Evolutionary conservation across 257 asterid genomes (phyloP).

Genomic region (Nicotiana knightiana): DNA sequence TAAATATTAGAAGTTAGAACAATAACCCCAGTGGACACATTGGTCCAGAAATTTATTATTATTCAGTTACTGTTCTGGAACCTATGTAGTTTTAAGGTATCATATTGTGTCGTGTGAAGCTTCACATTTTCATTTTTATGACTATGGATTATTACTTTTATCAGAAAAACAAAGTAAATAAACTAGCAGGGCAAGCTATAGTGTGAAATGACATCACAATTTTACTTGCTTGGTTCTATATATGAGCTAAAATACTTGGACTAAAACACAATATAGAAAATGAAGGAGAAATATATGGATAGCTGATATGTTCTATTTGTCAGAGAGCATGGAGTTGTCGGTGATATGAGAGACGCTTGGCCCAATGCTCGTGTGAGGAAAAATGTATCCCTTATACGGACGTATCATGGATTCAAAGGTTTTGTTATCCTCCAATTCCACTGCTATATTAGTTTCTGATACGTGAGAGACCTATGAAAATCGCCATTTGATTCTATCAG

Average conservation of each 20-base stretch:
- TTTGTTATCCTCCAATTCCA: not conserved
- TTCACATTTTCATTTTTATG: not conserved
- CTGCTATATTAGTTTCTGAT: not conserved
- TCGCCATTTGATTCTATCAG: conserved; percentile 26
- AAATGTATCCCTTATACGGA: conserved; percentile 71
- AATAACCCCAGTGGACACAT: not conserved
- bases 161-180: not conserved
- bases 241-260: not conserved
- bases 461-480: not conserved
- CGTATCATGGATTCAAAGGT: conserved; percentile 98
- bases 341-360: conserved; percentile 99
- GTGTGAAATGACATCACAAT: not conserved
- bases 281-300: not conserved
- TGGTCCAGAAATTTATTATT: not conserved
- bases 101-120: not conserved
- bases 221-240: not conserved
- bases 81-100: not conserved
- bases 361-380: conserved; percentile 95
- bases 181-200: not conserved
- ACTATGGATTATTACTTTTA: not conserved
- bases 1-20: not conserved
- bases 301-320: conserved; percentile 10
- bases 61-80: not conserved
- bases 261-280: not conserved
- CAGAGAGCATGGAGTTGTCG: conserved; percentile 97